Evolutionary conservation across 1,284 basidiomycete species (phyloP), one percentile per base, ranked within the genome.

Genomic region (Boletus sp.): DNA sequence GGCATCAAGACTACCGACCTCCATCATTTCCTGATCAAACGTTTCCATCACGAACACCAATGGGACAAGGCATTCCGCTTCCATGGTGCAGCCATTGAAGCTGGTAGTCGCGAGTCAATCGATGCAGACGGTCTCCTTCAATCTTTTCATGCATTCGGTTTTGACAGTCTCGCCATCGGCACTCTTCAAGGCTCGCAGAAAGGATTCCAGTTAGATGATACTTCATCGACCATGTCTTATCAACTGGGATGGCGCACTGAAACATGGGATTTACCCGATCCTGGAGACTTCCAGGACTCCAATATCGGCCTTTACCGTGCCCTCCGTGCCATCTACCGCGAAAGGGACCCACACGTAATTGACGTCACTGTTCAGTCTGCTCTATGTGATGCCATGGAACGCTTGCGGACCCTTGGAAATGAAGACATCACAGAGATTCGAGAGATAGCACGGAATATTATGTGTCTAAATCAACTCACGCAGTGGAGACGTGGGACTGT

Each of bases 1-100:
- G 93, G 92, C 2, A 91, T 98, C 52, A 77, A 84, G 52, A 79
- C 83, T n/a, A 66, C 72, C 19, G 82, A 98, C 59, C 76, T 91
- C 12, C 78, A 81, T 23, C 77, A 81, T 35, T 87, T 93, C 49
- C 75, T 98, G 29, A 75, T 94, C 36, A 86, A 82, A 52, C 82
- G 91, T 4, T 85, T 95, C 50, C 88, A 92, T 57, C 95, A 99
- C 58, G 96, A 99, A 65, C 79, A 83, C 10, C 85, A 94, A 60
- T 96, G 94, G 86, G 82, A 88, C 32, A 88, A 88, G 58, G 92
- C 94, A 0, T 91, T 99, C 57, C 82, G 81, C 33, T 90, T 93
- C 57, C 89, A 96, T 56, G 91, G 92, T 10, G 92, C 95, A 5
- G 77, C 78, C 10, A 72, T 88, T 40, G 91, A 96, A 63, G 79